phyloP scores from a whole-genome alignment of 768 basidiomycete species.

The Mycena vulgaris region DNA sequence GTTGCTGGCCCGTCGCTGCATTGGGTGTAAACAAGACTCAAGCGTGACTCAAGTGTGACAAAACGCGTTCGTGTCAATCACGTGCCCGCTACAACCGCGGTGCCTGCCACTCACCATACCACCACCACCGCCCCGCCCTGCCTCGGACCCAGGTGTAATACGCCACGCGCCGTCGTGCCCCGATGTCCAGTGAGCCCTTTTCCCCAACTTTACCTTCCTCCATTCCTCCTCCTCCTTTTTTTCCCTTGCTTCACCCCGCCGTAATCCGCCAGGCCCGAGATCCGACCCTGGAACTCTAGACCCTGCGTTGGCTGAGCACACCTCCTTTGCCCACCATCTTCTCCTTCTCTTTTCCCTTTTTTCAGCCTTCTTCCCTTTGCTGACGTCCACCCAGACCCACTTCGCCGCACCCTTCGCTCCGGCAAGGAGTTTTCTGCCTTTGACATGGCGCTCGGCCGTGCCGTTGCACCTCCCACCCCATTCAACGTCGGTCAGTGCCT shows the following conservation, averaged over 20 bases:
- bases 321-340: not conserved
- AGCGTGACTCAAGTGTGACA: too few relatives aligned
- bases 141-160: too few relatives aligned
- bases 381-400: not conserved
- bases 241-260: not conserved
- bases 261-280: not conserved
- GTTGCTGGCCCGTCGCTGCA: not conserved
- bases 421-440: not conserved
- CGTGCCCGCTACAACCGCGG: not conserved
- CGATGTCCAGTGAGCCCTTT: too few relatives aligned
- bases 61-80: not conserved
- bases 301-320: not conserved
- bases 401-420: not conserved
- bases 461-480: not conserved
- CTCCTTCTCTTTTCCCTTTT: not conserved
- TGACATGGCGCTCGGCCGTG: not conserved
- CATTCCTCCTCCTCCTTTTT: too few relatives aligned
- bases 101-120: too few relatives aligned
- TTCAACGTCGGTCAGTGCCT: not conserved
- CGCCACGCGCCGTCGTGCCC: too few relatives aligned
- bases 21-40: too few relatives aligned
- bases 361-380: not conserved
- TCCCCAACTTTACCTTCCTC: too few relatives aligned
- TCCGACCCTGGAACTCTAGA: not conserved
- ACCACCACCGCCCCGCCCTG: too few relatives aligned